These are phyloP conservation scores for Teratosphaeria epicoccoides DNA, from an alignment of 2,329 filamentous ascomycete genomes.

Conservation along the genomic window DNA sequence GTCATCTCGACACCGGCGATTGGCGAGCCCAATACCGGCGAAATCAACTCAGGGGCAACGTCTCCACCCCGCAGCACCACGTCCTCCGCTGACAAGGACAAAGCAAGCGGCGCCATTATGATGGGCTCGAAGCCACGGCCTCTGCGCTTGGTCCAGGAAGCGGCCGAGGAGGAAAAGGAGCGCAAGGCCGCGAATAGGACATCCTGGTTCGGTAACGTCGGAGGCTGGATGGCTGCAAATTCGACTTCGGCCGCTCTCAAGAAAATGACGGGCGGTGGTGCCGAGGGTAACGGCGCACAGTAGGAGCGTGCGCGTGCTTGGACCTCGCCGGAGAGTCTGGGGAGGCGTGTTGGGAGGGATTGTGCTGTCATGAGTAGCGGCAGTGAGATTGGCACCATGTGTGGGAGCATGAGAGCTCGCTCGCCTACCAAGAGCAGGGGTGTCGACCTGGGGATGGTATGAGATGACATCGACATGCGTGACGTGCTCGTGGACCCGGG, in stretches of 20 bases:
- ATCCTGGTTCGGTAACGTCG: constrained; percentile 31
- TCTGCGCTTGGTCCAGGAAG: constrained; percentile 77
- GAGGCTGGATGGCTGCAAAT: constrained; percentile 31
- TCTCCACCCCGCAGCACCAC: constrained; percentile 50
- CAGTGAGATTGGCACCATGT: background rate
- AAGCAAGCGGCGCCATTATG: constrained; percentile 31
- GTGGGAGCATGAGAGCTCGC: background rate
- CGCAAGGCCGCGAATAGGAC: constrained; percentile 33
- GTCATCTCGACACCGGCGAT: constrained; percentile 12
- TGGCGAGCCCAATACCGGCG: constrained; percentile 23
- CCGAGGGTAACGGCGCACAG: background rate
- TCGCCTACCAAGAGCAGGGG: background rate
- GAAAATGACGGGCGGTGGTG: constrained; percentile 1
- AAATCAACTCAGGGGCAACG: constrained; percentile 24
- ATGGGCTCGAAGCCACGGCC: constrained; percentile 64
- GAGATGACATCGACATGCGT: background rate
- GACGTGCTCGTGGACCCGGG: too few species aligned
- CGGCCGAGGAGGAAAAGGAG: constrained; percentile 27
- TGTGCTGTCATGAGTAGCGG: background rate
- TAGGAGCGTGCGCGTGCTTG: background rate
- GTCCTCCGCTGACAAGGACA: constrained; percentile 22
- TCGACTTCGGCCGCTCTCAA: background rate
- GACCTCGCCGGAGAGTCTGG: background rate
- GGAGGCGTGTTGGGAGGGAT: background rate
- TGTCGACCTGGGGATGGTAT: background rate